Evolutionary conservation across 805 yeast genomes (phyloP).

Genomic region (Candida maesae): DNA sequence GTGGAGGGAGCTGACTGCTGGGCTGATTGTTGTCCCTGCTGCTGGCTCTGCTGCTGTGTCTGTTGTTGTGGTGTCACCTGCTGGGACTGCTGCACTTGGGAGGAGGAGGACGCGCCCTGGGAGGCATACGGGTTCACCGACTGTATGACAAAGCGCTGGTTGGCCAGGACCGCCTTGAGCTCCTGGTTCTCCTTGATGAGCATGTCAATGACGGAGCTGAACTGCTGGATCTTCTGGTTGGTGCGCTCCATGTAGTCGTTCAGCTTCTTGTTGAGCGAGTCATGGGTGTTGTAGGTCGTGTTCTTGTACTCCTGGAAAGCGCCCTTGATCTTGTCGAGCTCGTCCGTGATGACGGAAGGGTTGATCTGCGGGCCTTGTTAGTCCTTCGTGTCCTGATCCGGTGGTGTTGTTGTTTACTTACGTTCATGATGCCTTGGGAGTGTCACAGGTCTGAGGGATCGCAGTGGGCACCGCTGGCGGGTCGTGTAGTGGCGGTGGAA

Average conservation of each 20-base stretch:
- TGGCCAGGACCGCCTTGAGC: conserved; percentile 19
- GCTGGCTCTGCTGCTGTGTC: too few species aligned
- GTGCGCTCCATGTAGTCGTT: conserved; percentile 23
- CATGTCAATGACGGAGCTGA: conserved; percentile 22
- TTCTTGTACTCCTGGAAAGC: conserved; percentile 22
- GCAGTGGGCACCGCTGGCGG: too few species aligned
- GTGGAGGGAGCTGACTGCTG: conserved; percentile 1
- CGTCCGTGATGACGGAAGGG: conserved; percentile 21
- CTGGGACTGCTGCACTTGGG: too few species aligned
- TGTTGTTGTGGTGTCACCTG: too few species aligned
- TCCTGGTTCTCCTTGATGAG: conserved; percentile 28
- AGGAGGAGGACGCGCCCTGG: neutral
- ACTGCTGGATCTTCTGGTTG: conserved; percentile 20
- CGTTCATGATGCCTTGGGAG: conserved; percentile 16
- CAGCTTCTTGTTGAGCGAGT: conserved; percentile 21
- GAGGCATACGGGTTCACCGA: conserved; percentile 17
- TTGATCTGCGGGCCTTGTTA: conserved; percentile 7
- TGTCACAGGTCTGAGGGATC: too few species aligned
- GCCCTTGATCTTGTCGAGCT: conserved; percentile 22
- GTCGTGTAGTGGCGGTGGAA: too few species aligned
- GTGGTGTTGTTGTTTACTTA: too few species aligned
- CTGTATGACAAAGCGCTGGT: conserved; percentile 25
- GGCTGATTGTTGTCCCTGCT: too few species aligned
- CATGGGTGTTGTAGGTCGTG: conserved; percentile 19
- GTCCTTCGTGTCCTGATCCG: too few species aligned